Evolutionary conservation across 1,139 yeast species (phyloP), one percentile per base, ranked within the genome.

Genomic region (Waltiozyma sp.): DNA sequence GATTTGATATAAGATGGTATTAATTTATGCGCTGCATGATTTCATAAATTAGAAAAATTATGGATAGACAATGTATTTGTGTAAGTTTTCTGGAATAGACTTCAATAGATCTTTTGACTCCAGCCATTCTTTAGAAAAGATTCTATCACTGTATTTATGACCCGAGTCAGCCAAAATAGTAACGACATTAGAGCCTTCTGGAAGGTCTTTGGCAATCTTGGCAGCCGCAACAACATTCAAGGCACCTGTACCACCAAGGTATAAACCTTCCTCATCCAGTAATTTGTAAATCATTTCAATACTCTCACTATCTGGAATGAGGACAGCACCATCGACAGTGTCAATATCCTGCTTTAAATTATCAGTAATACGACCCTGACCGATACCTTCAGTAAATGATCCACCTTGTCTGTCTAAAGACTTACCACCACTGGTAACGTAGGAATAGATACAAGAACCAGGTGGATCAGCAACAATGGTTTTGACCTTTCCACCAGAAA

Each of bases 381-480:
- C 96, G 63, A 88, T 86, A 37, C 96, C 96, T 64, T 88, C 96
- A 16, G 96, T 88, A 62, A 89, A 87, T 1, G 95, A 83, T 2
- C 84, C 74, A 24, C 96, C 96, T 2, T 76, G 75, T 53, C 88
- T 72, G 35, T 74, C 76, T 54, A 75, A 63, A 39, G 73, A 69
- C 55, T 76, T 66, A 19, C 88, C 87, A 15, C 76, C 75, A 10
- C 83, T 70, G 49, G 74, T 76, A 49, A 88, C 76, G 58, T 81
- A 87, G 13, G 88, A 76, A 64, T 85, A 85, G 44, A 88, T 71
- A 40, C 84, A 86, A 2, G 91, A 80, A 44, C 96, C 96, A 6
- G 96, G 96, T 19, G 96, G 96, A 61, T 88, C 96, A 1, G 96
- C 95, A 49, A 86, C 73, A 41, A 72, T 77, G 42, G 80, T 68